Evolutionary conservation across 2,329 filamentous ascomycete genomes (phyloP).

Genomic region (Ophiosphaerella narmari): DNA sequence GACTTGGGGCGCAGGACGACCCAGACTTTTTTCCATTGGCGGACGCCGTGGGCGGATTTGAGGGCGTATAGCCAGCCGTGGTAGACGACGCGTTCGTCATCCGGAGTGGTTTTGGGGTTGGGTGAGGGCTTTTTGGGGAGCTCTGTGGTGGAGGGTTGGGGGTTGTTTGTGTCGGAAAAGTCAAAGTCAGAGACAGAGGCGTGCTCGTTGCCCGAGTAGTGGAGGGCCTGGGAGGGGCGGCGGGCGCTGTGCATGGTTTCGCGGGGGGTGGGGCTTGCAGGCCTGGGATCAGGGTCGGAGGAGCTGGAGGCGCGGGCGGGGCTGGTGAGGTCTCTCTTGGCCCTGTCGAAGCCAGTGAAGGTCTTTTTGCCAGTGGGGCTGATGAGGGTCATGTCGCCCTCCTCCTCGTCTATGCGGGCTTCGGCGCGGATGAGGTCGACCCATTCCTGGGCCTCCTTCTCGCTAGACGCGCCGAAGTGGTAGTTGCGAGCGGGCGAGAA

Average conservation of each 20-base stretch:
- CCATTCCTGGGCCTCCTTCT: conserved; percentile 82
- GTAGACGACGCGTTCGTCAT: conserved; percentile 88
- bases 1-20: conserved; percentile 84
- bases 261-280: conserved; percentile 31
- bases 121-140: conserved; percentile 24
- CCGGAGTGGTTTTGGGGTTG: conserved; percentile 59
- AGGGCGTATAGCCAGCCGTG: conserved; percentile 88
- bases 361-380: conserved; percentile 64
- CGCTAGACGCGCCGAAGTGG: conserved; percentile 78
- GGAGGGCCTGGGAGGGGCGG: conserved; percentile 65
- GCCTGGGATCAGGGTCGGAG: conserved; percentile 49
- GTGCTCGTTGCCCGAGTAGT: conserved; percentile 68
- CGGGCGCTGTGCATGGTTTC: conserved; percentile 48
- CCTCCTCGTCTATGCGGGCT: conserved; percentile 84
- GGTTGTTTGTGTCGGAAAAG: conserved; percentile 71
- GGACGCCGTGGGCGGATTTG: conserved; percentile 79
- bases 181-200: conserved; percentile 89
- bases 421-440: conserved; percentile 78
- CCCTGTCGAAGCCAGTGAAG: conserved; percentile 48
- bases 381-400: conserved; percentile 78
- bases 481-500: conserved; percentile 92
- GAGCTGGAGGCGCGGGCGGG: conserved; percentile 50
- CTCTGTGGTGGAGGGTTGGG: conserved; percentile 56
- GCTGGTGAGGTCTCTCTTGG: conserved; percentile 18
- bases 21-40: conserved; percentile 96